A percentile compares a stretch with the other conserved stretches of the same genome.
These are phyloP conservation scores for Lumnitzera littorea DNA, from an alignment of 345 rosid species.

Conservation along the genomic window DNA sequence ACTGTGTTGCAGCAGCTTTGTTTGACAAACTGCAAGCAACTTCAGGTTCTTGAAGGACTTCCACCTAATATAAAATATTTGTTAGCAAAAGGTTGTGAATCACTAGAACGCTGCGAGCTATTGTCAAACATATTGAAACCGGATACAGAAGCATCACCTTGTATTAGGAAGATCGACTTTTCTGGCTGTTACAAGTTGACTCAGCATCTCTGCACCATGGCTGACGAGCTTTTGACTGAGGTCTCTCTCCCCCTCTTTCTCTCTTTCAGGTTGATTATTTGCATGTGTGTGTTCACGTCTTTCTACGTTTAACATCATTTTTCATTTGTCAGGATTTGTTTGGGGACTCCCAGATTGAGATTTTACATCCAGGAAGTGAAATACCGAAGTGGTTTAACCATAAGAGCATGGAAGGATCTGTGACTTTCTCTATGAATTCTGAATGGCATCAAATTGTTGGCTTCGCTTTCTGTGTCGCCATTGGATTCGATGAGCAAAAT, in stretches of 20 bases:
- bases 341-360: slow-evolving; percentile 6
- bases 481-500: not conserved
- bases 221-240: too few species aligned
- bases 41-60: slow-evolving; percentile 1
- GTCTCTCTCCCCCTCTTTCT: too few species aligned
- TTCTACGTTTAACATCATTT: not conserved
- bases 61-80: not conserved
- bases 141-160: not conserved
- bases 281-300: not conserved
- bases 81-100: not conserved
- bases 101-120: not conserved
- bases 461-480: not conserved
- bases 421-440: not conserved
- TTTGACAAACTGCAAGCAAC: slow-evolving; percentile 5
- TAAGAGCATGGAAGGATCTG: not conserved
- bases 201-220: too few species aligned
- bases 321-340: not conserved
- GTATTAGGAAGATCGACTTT: not conserved
- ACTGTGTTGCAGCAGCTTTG: not conserved
- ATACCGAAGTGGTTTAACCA: slow-evolving; percentile 6
- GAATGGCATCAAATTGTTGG: not conserved
- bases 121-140: not conserved
- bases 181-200: not conserved
- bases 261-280: not conserved
- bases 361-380: slow-evolving; percentile 8